phyloP scores from a whole-genome alignment of 495 filamentous ascomycete species.

The Neurospora tetrasperma region DNA sequence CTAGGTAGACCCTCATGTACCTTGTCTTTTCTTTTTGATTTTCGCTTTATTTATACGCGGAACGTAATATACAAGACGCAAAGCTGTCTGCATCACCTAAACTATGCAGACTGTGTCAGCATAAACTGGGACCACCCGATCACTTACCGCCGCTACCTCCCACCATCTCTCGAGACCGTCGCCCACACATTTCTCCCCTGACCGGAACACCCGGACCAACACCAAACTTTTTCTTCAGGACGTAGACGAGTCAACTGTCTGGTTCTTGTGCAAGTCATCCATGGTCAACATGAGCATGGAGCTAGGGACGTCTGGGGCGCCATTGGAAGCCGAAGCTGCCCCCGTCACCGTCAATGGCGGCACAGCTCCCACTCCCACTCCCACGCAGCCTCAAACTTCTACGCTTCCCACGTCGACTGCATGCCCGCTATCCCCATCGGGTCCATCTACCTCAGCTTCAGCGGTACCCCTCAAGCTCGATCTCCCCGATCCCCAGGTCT shows the following conservation, averaged over 20 bases:
- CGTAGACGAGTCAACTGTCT: neutral
- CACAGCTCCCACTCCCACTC: neutral
- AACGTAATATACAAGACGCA: neutral
- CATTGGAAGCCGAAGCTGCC: neutral
- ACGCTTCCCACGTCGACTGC: neutral
- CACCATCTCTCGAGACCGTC: neutral
- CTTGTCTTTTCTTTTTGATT: neutral
- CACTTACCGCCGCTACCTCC: neutral
- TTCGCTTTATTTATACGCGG: neutral
- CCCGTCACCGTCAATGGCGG: neutral
- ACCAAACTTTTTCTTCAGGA: neutral
- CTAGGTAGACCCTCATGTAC: neutral
- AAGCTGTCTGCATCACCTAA: neutral
- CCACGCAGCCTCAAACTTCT: neutral
- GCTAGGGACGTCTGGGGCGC: neutral
- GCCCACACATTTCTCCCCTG: neutral
- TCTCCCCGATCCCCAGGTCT: neutral
- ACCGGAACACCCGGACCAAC: neutral
- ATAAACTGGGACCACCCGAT: neutral
- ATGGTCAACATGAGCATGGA: neutral
- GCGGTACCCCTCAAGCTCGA: neutral
- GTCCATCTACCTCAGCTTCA: neutral
- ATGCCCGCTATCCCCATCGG: neutral
- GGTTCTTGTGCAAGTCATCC: neutral
- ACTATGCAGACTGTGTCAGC: neutral